Percentiles rank a stretch among this genome's conserved stretches.
phyloP scores from a whole-genome alignment of 306 rosid species.

The Rosa persica region DNA sequence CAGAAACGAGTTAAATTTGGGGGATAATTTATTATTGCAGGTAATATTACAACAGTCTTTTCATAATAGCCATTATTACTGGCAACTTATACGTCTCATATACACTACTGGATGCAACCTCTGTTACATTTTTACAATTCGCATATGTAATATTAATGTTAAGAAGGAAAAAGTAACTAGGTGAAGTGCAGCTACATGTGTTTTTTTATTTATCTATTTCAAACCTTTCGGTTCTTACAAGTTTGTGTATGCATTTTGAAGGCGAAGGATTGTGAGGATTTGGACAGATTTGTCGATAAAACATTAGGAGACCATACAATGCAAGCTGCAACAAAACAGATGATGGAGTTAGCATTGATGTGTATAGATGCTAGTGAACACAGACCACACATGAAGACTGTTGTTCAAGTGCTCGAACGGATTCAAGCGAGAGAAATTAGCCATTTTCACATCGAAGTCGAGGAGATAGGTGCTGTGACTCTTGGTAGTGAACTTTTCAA shows the following conservation, averaged over 20 bases:
- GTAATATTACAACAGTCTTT: constrained; percentile 24
- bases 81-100: not conserved
- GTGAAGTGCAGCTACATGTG: not conserved
- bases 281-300: constrained; percentile 43
- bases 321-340: constrained; percentile 34
- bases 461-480: constrained; percentile 56
- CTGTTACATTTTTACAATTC: not conserved
- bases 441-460: constrained; percentile 35
- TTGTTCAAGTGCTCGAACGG: constrained; percentile 48
- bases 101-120: not conserved
- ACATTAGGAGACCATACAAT: constrained; percentile 35
- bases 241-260: constrained; percentile 21
- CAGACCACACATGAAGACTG: constrained; percentile 53
- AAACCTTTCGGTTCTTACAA: constrained; percentile 1
- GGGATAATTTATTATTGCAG: constrained; percentile 47
- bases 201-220: not conserved
- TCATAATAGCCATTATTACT: not conserved
- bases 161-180: not conserved
- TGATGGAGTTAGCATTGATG: constrained; percentile 42
- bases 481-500: constrained; percentile 82
- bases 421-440: constrained; percentile 41
- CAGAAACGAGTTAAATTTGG: constrained; percentile 31
- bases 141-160: not conserved
- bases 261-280: constrained; percentile 36
- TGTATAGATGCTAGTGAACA: constrained; percentile 34